phyloP scores from a whole-genome alignment of 169 alveolate genomes.

The Plasmodium ovale region DNA sequence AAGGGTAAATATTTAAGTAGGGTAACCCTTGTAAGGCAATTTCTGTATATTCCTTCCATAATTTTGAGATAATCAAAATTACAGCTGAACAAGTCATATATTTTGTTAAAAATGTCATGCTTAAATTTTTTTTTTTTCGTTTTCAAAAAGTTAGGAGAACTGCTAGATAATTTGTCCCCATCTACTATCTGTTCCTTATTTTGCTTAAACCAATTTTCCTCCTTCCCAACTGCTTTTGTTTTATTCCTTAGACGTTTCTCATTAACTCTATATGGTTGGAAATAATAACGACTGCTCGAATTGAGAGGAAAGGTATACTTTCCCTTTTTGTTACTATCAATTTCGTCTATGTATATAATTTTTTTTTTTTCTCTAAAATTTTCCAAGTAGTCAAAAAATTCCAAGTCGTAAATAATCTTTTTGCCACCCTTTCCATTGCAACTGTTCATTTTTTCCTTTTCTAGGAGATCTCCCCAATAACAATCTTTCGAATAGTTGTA shows the following conservation, averaged over 20 bases:
- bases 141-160: neutral
- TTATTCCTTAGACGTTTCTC: neutral
- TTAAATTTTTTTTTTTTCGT: neutral
- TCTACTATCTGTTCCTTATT: neutral
- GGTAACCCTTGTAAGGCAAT: neutral
- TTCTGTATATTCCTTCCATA: slow-evolving; percentile 48
- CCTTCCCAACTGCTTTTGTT: neutral
- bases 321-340: too few relatives aligned
- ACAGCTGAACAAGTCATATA: slow-evolving; percentile 36
- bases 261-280: neutral
- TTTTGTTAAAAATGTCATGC: slow-evolving; percentile 5
- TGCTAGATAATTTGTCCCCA: neutral
- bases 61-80: slow-evolving; percentile 59
- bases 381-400: slow-evolving; percentile 53
- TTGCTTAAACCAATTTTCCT: neutral
- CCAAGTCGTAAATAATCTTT: slow-evolving; percentile 20
- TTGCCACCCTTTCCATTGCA: neutral
- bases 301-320: slow-evolving; percentile 5
- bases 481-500: slow-evolving; percentile 49
- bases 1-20: slow-evolving; percentile 52
- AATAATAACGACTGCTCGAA: slow-evolving; percentile 21
- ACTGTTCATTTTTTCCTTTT: too few relatives aligned
- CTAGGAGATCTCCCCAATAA: neutral
- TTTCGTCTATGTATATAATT: neutral
- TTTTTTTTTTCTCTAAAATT: slow-evolving; percentile 12